A percentile compares a stretch with the other conserved stretches of the same genome.
phyloP scores from a whole-genome alignment of 345 rosid species.

The Eucalyptus erythrocorys region DNA sequence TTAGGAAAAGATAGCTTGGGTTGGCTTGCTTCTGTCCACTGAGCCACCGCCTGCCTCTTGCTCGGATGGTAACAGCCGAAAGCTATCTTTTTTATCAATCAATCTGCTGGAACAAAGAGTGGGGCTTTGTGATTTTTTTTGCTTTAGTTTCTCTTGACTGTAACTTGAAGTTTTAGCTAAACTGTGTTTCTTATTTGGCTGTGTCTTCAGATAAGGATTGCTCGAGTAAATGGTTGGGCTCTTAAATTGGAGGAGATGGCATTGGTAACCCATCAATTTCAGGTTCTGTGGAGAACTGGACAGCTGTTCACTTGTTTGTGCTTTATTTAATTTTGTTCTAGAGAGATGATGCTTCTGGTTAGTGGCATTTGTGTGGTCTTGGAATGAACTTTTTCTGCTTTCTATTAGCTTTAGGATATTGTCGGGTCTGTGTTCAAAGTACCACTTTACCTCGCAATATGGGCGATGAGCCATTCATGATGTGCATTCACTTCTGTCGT shows the following conservation, averaged over 20 bases:
- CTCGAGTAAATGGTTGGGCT: conserved; percentile 51
- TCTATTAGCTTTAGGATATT: not conserved
- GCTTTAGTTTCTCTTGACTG: not conserved
- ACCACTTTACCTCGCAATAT: not conserved
- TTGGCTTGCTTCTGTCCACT: not conserved
- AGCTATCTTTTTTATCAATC: not conserved
- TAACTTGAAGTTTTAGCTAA: not conserved
- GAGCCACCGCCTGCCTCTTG: not conserved
- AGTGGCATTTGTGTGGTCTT: not conserved
- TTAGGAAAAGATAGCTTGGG: not conserved
- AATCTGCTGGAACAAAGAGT: not conserved
- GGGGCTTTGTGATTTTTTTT: not conserved
- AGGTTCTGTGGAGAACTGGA: conserved; percentile 30
- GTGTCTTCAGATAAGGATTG: conserved; percentile 17
- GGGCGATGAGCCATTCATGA: not conserved
- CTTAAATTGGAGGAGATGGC: conserved; percentile 58
- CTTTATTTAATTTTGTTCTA: not conserved
- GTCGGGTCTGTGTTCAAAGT: not conserved
- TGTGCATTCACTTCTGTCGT: not conserved
- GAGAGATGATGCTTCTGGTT: not conserved
- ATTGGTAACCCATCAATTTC: conserved; percentile 82
- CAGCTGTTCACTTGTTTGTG: not conserved
- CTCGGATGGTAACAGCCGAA: not conserved
- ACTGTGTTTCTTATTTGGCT: not conserved
- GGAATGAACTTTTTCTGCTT: not conserved